Evolutionary conservation across 2,329 filamentous ascomycete species (phyloP), one percentile per base, ranked within the genome.

Genomic region (Cercospora citrullina): DNA sequence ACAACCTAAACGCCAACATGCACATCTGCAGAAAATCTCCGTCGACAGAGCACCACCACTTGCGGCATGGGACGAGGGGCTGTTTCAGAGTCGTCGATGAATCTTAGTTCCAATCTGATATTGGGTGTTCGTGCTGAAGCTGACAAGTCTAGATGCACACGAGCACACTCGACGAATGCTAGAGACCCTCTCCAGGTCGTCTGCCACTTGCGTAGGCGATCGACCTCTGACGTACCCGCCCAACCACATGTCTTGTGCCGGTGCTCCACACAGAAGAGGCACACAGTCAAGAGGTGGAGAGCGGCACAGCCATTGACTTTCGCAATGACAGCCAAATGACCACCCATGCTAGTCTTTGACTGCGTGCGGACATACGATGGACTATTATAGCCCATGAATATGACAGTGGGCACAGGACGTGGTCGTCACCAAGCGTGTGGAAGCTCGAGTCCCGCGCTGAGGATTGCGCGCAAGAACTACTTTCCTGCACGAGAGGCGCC

Each of bases 151-250:
- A 59, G 55, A 36, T 14, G 78, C 77, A 59, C 28, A 28, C 10
- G 16, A 18, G 7, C 28, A n/a, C 31, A 7, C 26, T 18, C 26
- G 53, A 14, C 28, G n/a, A n/a, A 79, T 64, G 1, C 78, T 77
- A 68, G 79, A 77, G 0, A 78, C 79, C 55, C 28, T 59, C 16
- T 18, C n/a, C 14, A 59, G 28, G 28, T 33, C n/a, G 31, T 59
- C 28, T 63, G 66, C 66, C 66, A 68, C 66, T 68, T 68, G 66
- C 66, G 66, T 68, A 68, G 53, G 66, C 18, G 66, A 68, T 68
- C 66, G 30, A 62, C 62, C 51, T 39, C 39, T 61, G 60, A 60
- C 65, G 55, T 61, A 59, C 51, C 28, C n/a, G n/a, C 28, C 23
- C 30, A 36, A 42, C 33, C 36, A 45, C 30, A 23, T 18, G 18